These are phyloP conservation scores for Fusarium scirpi DNA, from an alignment of 2,329 filamentous ascomycete species.

Conservation along the genomic window DNA sequence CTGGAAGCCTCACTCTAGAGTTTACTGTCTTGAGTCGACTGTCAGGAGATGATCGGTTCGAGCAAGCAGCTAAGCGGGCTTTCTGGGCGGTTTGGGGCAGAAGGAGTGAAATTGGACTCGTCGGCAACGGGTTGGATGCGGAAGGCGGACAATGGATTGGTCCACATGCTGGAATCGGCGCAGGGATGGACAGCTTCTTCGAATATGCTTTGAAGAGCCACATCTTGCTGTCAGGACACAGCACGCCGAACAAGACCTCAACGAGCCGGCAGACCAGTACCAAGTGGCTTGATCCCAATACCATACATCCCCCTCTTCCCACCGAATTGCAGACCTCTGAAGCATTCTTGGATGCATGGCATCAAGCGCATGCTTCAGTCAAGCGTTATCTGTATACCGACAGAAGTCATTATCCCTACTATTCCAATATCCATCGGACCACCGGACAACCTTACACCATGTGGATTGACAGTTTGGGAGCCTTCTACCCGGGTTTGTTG, in stretches of 20 bases:
- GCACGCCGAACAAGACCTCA: conserved; percentile 62
- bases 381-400: conserved; percentile 91
- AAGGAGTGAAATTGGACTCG: conserved; percentile 84
- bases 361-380: conserved; percentile 86
- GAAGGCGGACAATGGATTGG: conserved; percentile 92
- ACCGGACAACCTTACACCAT: conserved; percentile 90
- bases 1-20: conserved; percentile 94
- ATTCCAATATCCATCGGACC: conserved; percentile 87
- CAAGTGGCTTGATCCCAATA: conserved; percentile 72
- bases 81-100: conserved; percentile 98
- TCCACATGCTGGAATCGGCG: conserved; percentile 91
- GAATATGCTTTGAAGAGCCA: conserved; percentile 97
- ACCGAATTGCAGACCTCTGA: conserved; percentile 78
- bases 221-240: conserved; percentile 85
- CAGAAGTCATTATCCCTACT: conserved; percentile 83
- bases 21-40: conserved; percentile 91
- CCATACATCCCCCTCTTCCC: conserved; percentile 69
- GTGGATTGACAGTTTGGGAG: conserved; percentile 96
- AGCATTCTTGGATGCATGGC: conserved; percentile 84
- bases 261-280: conserved; percentile 57
- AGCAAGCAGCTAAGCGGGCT: conserved; percentile 87
- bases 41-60: conserved; percentile 88
- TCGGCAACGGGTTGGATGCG: conserved; percentile 92
- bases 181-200: conserved; percentile 97
- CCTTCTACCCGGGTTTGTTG: conserved; percentile 92